A percentile compares a stretch with the other conserved stretches of the same genome.
phyloP scores from a whole-genome alignment of 345 rosid species.

The Gossypioides kirkii region DNA sequence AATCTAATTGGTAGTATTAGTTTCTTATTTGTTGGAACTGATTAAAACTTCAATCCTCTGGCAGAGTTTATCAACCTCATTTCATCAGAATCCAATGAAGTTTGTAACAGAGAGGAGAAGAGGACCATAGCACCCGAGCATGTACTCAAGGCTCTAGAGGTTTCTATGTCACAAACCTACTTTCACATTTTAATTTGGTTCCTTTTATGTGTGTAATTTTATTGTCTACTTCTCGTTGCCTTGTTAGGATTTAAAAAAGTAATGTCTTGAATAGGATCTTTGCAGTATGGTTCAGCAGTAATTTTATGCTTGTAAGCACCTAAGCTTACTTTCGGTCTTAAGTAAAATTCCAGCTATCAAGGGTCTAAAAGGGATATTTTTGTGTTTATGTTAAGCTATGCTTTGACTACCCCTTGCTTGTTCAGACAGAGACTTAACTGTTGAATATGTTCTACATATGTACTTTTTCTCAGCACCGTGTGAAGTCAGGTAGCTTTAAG shows the following conservation, averaged over 20 bases:
- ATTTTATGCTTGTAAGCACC: not conserved
- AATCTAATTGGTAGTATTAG: not conserved
- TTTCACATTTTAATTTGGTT: not conserved
- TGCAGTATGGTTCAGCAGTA: constrained; percentile 4
- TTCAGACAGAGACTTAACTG: not conserved
- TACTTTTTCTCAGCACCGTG: not conserved
- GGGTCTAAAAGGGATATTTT: not conserved
- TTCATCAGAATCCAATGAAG: constrained; percentile 98
- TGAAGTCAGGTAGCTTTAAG: constrained; percentile 6
- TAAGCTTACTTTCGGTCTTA: not conserved
- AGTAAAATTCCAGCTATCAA: not conserved
- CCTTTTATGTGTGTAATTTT: not conserved
- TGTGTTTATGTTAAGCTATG: not conserved
- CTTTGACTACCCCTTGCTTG: not conserved
- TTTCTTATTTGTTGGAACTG: constrained; percentile 12
- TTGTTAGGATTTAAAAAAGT: not conserved
- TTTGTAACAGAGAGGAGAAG: constrained; percentile 90
- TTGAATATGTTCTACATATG: not conserved
- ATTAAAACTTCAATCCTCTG: constrained; percentile 11
- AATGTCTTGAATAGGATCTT: not conserved
- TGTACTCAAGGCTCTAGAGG: constrained; percentile 92
- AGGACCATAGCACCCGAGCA: constrained; percentile 99
- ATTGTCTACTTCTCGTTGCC: not conserved
- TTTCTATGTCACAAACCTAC: constrained; percentile 11
- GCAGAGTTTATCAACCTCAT: constrained; percentile 97